A percentile compares a stretch with the other conserved stretches of the same genome.
These are phyloP conservation scores for Elsinoe necatrix DNA, from an alignment of 2,329 filamentous ascomycete genomes.

Conservation along the genomic window DNA sequence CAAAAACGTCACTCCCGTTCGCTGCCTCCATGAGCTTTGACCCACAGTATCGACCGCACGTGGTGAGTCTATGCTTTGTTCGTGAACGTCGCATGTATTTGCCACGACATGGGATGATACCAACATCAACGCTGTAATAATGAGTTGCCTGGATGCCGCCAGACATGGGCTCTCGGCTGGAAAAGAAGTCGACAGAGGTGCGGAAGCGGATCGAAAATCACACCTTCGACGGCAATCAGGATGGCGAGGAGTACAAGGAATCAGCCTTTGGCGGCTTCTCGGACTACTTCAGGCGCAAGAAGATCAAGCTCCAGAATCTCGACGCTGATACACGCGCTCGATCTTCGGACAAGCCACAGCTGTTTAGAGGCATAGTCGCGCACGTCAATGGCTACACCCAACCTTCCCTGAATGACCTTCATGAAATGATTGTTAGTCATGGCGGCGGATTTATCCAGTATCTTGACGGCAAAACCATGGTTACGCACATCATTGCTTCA, in stretches of 20 bases:
- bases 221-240: constrained; percentile 63
- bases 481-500: constrained; percentile 92
- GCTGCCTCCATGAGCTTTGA: background rate
- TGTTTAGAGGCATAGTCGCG: constrained; percentile 84
- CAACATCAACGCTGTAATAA: background rate
- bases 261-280: constrained; percentile 82
- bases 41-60: background rate
- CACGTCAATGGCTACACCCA: constrained; percentile 96
- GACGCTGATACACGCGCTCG: constrained; percentile 71
- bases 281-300: constrained; percentile 93
- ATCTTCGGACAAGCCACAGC: constrained; percentile 61
- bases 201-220: constrained; percentile 59
- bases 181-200: constrained; percentile 50
- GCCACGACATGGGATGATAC: background rate
- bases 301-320: constrained; percentile 92
- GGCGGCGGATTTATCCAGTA: constrained; percentile 96
- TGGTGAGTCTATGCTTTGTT: background rate
- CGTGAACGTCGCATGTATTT: background rate
- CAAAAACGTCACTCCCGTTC: background rate
- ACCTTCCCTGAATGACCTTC: constrained; percentile 80
- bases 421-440: constrained; percentile 78
- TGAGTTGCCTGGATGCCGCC: background rate
- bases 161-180: constrained; percentile 53
- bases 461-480: constrained; percentile 85
- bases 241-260: constrained; percentile 80